These are phyloP conservation scores for Sherardia arvensis DNA, from an alignment of 257 asterid genomes.

Conservation along the genomic window DNA sequence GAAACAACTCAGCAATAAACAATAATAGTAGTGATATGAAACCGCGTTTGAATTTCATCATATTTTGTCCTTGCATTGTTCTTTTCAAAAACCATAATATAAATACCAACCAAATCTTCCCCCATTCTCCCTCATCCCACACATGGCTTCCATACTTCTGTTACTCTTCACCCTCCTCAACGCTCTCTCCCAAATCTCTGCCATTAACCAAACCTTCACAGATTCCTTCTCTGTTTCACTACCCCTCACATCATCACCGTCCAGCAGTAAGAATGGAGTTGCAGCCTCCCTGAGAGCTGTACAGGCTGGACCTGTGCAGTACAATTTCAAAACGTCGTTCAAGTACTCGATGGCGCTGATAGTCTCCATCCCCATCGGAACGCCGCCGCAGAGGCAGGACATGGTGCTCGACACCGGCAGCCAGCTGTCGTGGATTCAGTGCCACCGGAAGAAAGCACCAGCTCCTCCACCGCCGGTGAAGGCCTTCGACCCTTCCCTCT, in stretches of 20 bases:
- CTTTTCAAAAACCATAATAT: constrained; percentile 20
- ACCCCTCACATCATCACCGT: constrained; percentile 40
- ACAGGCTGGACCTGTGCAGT: neutral
- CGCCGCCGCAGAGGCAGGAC: constrained; percentile 74
- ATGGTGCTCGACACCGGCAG: constrained; percentile 93
- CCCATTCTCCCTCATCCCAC: constrained; percentile 1
- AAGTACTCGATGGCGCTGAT: constrained; percentile 75
- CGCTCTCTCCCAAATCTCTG: constrained; percentile 14
- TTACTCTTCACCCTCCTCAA: constrained; percentile 13
- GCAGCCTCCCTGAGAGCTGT: neutral
- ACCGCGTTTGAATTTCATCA: constrained; percentile 34
- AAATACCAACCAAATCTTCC: constrained; percentile 19
- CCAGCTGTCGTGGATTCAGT: constrained; percentile 88
- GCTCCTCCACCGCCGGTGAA: constrained; percentile 32
- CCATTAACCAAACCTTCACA: constrained; percentile 11
- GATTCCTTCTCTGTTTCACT: constrained; percentile 32
- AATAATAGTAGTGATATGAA: constrained; percentile 7
- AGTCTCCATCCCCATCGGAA: constrained; percentile 74
- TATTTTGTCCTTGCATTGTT: constrained; percentile 15
- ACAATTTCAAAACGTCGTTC: constrained; percentile 40
- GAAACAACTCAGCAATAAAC: constrained; percentile 26
- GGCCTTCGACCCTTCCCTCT: constrained; percentile 61
- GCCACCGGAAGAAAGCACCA: constrained; percentile 31
- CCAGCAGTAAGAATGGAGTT: too few species aligned
- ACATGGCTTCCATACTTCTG: constrained; percentile 28